Evolutionary conservation across 1,284 basidiomycete genomes (phyloP).

Genomic region (Leccinum pseudoinsigne): DNA sequence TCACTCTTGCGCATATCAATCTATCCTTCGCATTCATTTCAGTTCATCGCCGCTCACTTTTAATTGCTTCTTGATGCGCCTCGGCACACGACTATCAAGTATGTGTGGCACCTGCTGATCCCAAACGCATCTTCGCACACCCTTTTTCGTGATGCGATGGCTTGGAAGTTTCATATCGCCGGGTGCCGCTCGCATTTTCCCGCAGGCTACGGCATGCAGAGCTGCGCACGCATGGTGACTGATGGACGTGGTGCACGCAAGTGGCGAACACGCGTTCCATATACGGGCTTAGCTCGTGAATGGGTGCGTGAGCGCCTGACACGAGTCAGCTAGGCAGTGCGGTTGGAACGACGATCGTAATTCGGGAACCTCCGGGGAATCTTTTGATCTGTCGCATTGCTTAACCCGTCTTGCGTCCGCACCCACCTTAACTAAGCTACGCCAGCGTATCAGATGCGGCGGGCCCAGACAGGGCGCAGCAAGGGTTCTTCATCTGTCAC

Average conservation of each 20-base stretch:
- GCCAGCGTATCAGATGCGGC: constrained; percentile 12
- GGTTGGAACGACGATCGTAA: constrained; percentile 19
- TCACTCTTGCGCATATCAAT: constrained; percentile 7
- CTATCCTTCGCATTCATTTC: constrained; percentile 1
- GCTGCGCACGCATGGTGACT: constrained; percentile 30
- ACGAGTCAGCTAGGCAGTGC: constrained; percentile 19
- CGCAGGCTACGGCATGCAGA: constrained; percentile 28
- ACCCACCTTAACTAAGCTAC: constrained; percentile 13
- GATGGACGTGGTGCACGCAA: constrained; percentile 27
- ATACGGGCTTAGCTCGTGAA: constrained; percentile 15
- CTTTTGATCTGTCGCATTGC: constrained; percentile 17
- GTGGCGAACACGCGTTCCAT: constrained; percentile 23
- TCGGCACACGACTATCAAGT: constrained; percentile 6
- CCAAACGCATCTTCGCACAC: constrained; percentile 6
- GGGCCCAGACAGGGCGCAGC: constrained; percentile 11
- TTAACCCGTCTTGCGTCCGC: constrained; percentile 25
- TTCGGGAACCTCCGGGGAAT: constrained; percentile 28
- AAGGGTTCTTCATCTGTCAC: constrained; percentile 17
- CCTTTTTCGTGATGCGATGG: constrained; percentile 11
- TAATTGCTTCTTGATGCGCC: constrained; percentile 18
- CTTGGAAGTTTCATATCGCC: constrained; percentile 17
- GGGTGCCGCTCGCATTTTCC: constrained; percentile 24
- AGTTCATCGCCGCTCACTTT: constrained; percentile 9
- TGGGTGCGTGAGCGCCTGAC: constrained; percentile 14
- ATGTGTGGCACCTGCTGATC: constrained; percentile 9